phyloP scores from a whole-genome alignment of 2,329 filamentous ascomycete species.

The Aspergillus phoenicis region DNA sequence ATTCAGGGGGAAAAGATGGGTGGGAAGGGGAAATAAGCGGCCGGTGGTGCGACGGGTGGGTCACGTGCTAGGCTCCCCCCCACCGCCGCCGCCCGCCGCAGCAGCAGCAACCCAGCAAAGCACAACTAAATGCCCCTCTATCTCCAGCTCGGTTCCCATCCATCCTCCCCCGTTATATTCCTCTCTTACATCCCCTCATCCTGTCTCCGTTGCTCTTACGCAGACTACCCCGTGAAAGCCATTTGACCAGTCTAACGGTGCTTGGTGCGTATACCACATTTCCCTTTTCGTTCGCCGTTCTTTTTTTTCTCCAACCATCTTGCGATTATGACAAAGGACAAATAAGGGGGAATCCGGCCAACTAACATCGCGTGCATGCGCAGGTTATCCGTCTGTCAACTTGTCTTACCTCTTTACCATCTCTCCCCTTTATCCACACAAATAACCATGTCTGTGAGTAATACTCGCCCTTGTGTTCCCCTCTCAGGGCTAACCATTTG shows the following conservation, averaged over 20 bases:
- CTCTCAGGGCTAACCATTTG: conserved; percentile 9
- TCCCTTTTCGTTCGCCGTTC: background rate
- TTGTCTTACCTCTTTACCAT: conserved; percentile 17
- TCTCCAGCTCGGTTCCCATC: conserved; percentile 27
- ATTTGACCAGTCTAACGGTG: conserved; percentile 21
- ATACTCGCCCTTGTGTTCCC: background rate
- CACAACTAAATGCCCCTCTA: conserved; percentile 41
- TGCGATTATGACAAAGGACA: conserved; percentile 6
- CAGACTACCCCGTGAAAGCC: conserved; percentile 4
- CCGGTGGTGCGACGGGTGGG: conserved; percentile 23
- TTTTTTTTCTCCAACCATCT: background rate
- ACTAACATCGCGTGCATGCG: conserved; percentile 36
- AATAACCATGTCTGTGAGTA: conserved; percentile 40
- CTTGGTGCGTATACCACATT: conserved; percentile 15
- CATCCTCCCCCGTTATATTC: conserved; percentile 17
- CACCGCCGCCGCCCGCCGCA: conserved; percentile 28
- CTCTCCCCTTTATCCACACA: conserved; percentile 25
- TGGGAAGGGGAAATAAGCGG: conserved; percentile 16
- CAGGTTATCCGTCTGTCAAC: conserved; percentile 28
- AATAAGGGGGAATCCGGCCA: conserved; percentile 18
- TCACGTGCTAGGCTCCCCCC: conserved; percentile 28
- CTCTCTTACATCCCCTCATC: conserved; percentile 18
- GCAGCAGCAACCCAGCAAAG: conserved; percentile 22
- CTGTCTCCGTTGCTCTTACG: conserved; percentile 8
- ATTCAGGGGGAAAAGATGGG: conserved; percentile 11